Percentiles rank a stretch among this genome's conserved stretches.
Conservation (phyloP, 2,329 filamentous ascomycete genomes). For the Colletotrichum sp. region DNA sequence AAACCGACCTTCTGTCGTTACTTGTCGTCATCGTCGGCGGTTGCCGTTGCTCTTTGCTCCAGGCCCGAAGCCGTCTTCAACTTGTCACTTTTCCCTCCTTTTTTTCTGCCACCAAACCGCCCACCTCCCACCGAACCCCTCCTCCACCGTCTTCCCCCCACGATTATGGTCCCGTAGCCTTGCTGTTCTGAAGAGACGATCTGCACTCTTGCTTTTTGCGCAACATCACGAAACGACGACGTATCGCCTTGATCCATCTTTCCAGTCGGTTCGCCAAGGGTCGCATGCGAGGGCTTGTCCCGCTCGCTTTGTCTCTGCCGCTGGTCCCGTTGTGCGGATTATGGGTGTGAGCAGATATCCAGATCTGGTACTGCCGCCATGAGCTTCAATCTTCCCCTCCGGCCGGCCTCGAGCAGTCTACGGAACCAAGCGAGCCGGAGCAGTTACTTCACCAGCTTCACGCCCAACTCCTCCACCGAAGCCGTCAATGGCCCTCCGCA, state of each 20-base stretch:
- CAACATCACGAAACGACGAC: background rate
- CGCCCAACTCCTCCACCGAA: constrained; percentile 62
- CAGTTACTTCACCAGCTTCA: constrained; percentile 62
- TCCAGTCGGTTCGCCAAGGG: background rate
- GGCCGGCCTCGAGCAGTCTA: constrained; percentile 49
- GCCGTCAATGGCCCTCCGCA: constrained; percentile 68
- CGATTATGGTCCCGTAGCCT: constrained; percentile 20
- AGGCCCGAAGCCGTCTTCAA: background rate
- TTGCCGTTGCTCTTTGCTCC: background rate
- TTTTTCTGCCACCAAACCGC: constrained; percentile 8
- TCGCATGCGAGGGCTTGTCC: constrained; percentile 11
- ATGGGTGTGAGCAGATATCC: constrained; percentile 16
- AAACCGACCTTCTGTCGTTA: background rate
- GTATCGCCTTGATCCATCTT: background rate
- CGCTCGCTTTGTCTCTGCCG: constrained; percentile 4
- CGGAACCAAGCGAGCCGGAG: constrained; percentile 61
- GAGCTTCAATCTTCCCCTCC: constrained; percentile 58
- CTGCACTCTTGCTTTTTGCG: background rate
- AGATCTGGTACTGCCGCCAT: constrained; percentile 35
- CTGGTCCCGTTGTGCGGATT: background rate
- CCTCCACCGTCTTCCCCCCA: constrained; percentile 11
- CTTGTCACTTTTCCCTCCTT: constrained; percentile 16
- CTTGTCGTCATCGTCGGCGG: constrained; percentile 11
- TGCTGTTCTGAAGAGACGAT: constrained; percentile 16
- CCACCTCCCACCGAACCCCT: constrained; percentile 12